Evolutionary conservation across 805 yeast species (phyloP).

Genomic region (Groenewaldozyma tartarivorans): DNA sequence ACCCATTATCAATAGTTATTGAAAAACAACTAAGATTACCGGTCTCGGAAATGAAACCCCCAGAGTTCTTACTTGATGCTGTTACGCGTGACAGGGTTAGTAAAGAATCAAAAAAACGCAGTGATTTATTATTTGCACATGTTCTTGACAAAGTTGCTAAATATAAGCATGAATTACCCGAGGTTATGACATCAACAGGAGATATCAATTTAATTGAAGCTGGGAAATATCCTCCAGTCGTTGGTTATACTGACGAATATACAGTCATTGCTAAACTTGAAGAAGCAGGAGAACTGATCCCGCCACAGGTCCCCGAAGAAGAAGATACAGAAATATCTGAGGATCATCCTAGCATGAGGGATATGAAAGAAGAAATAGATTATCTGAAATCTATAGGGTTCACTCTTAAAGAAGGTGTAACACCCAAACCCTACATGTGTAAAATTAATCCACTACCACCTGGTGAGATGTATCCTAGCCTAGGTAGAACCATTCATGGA

Average conservation of each 20-base stretch:
- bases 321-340: constrained; percentile 17
- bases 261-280: constrained; percentile 31
- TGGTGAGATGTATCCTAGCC: constrained; percentile 25
- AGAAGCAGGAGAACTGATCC: constrained; percentile 22
- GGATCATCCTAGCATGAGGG: constrained; percentile 17
- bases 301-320: constrained; percentile 23
- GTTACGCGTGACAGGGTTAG: constrained; percentile 24
- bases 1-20: constrained; percentile 31
- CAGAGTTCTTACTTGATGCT: constrained; percentile 26
- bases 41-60: constrained; percentile 26
- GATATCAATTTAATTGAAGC: constrained; percentile 28
- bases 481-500: constrained; percentile 30
- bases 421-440: constrained; percentile 8
- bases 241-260: constrained; percentile 18
- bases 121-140: constrained; percentile 27
- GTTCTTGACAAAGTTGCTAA: constrained; percentile 28
- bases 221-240: constrained; percentile 25
- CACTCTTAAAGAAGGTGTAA: constrained; percentile 6
- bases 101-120: constrained; percentile 24
- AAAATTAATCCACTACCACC: constrained; percentile 28
- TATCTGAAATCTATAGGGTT: constrained; percentile 24
- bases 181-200: constrained; percentile 28
- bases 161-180: constrained; percentile 26
- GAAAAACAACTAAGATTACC: constrained; percentile 34
- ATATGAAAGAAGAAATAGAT: constrained; percentile 23